A percentile compares a stretch with the other conserved stretches of the same genome.
phyloP scores from a whole-genome alignment of 1,284 basidiomycete genomes.

The Sporisorium reilianum region DNA sequence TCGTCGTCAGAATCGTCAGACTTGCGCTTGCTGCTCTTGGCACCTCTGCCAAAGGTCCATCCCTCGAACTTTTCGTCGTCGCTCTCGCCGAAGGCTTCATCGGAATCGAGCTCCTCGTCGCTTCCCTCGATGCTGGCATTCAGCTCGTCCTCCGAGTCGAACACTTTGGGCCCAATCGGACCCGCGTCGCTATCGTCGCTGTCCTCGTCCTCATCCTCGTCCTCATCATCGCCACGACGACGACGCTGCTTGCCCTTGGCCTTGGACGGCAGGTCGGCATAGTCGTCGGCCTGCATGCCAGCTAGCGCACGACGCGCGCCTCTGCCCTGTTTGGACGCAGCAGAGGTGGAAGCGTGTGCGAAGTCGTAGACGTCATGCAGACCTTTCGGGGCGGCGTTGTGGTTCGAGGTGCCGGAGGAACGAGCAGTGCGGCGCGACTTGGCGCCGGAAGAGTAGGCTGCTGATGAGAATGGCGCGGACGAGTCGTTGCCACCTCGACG shows the following conservation, averaged over 20 bases:
- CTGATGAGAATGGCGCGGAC: conserved; percentile 29
- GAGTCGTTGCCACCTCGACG: conserved; percentile 8
- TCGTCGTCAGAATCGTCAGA: conserved; percentile 12
- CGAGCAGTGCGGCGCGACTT: conserved; percentile 21
- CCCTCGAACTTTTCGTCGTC: conserved; percentile 63
- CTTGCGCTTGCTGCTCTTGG: conserved; percentile 16
- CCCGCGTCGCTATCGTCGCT: conserved; percentile 22
- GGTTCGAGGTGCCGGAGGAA: neutral
- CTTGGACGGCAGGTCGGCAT: conserved; percentile 36
- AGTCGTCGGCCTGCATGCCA: conserved; percentile 35
- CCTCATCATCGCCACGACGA: conserved; percentile 10
- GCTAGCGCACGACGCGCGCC: conserved; percentile 35
- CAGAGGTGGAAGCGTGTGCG: conserved; percentile 35
- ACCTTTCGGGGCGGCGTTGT: conserved; percentile 7
- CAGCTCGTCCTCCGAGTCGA: conserved; percentile 58
- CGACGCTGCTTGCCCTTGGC: conserved; percentile 33
- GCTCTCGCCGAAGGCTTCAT: conserved; percentile 67
- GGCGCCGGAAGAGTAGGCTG: conserved; percentile 19
- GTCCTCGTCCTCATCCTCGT: conserved; percentile 27
- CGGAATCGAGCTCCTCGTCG: conserved; percentile 68
- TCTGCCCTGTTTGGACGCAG: conserved; percentile 24
- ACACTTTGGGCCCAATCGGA: conserved; percentile 52
- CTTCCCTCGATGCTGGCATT: conserved; percentile 50
- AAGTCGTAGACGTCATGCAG: conserved; percentile 37
- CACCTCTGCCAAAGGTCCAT: conserved; percentile 41